Evolutionary conservation across 2,329 filamentous ascomycete species (phyloP).

Genomic region (Capronia epimyces): DNA sequence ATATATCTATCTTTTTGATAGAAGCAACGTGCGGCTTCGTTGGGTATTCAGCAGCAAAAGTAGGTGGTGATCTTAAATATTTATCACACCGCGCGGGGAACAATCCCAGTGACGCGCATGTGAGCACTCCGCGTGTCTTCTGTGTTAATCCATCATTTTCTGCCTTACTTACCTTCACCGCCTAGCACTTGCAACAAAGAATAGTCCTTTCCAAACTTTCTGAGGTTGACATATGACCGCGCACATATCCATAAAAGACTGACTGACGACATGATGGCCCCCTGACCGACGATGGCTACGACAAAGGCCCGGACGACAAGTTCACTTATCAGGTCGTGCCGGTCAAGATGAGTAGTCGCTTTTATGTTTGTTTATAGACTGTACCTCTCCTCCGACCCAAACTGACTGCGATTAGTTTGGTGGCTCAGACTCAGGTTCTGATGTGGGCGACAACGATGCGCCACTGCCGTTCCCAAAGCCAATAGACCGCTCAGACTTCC

Average conservation of each 20-base stretch:
- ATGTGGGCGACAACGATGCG: constrained; percentile 55
- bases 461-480: constrained; percentile 83
- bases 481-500: constrained; percentile 76
- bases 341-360: constrained; percentile 22
- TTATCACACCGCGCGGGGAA: neutral
- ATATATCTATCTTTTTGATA: too few species aligned
- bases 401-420: constrained; percentile 16
- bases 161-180: neutral
- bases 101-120: neutral
- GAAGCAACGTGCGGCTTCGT: too few species aligned
- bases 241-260: neutral
- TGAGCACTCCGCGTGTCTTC: neutral
- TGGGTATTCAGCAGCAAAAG: too few species aligned
- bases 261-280: neutral
- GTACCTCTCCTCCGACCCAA: neutral
- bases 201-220: too few species aligned
- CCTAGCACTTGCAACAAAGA: neutral
- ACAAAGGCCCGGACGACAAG: neutral
- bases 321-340: neutral
- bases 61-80: neutral
- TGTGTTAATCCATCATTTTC: neutral
- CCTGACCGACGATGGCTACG: neutral
- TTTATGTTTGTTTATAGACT: constrained; percentile 12
- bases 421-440: constrained; percentile 38
- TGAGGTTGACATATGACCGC: too few species aligned